Conservation (phyloP, 116 monocot species). For the Trichopus zeylanicus region DNA sequence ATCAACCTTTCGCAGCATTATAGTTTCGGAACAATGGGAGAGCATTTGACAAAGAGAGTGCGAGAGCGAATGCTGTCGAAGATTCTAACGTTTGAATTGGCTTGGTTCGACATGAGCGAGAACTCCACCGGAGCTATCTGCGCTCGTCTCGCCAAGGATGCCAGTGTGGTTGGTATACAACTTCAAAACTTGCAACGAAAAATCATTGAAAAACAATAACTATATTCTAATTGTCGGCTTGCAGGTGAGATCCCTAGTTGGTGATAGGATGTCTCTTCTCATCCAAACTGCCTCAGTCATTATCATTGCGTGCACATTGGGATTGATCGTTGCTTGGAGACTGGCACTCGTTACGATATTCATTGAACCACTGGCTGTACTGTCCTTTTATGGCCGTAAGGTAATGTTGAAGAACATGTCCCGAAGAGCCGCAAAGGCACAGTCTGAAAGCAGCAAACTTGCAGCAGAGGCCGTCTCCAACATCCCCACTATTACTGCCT, state of each 20-base stretch:
- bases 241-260: not conserved
- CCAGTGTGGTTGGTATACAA: not conserved
- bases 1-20: not conserved
- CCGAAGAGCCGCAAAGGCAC: not conserved
- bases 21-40: not conserved
- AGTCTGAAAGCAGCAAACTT: not conserved
- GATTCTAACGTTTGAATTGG: not conserved
- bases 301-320: not conserved
- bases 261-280: not conserved
- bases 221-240: not conserved
- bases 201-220: not conserved
- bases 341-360: not conserved
- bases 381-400: not conserved
- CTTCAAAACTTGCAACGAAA: not conserved
- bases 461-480: not conserved
- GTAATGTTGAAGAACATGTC: not conserved
- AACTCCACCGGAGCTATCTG: not conserved
- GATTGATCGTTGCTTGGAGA: not conserved
- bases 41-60: not conserved
- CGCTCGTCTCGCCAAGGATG: constrained; percentile 1
- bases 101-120: not conserved
- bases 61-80: not conserved
- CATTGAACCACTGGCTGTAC: not conserved
- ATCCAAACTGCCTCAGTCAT: not conserved
- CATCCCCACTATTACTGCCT: not conserved